Evolutionary conservation across 345 rosid genomes (phyloP).

Genomic region (Leavenworthia alabamica): DNA sequence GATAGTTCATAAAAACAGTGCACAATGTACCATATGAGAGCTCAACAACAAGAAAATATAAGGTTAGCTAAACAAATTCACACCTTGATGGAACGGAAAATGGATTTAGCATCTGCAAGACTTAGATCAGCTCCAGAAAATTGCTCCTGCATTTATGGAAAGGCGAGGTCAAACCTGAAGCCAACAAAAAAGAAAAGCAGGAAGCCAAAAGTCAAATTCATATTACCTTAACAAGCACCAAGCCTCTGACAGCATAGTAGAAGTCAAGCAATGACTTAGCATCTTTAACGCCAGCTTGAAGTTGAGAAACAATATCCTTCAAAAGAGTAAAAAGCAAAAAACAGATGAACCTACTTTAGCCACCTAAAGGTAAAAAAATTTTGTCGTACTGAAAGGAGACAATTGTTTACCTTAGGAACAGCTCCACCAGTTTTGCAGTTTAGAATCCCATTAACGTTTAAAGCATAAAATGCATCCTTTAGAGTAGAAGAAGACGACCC

Average conservation of each 20-base stretch:
- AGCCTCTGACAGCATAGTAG: conserved; percentile 62
- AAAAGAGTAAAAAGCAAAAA: conserved; percentile 11
- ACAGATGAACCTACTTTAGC: neutral
- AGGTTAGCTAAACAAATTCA: conserved; percentile 21
- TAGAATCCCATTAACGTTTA: conserved; percentile 56
- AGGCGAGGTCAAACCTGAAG: neutral
- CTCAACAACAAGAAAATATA: neutral
- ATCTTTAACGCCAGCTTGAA: conserved; percentile 50
- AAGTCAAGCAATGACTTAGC: conserved; percentile 73
- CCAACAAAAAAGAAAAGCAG: neutral
- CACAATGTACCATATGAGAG: conserved; percentile 10
- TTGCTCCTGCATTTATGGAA: conserved; percentile 48
- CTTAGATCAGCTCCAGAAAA: conserved; percentile 47
- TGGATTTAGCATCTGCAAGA: conserved; percentile 66
- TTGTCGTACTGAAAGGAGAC: neutral
- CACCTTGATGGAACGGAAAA: conserved; percentile 83
- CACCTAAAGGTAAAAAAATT: neutral
- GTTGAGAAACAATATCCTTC: conserved; percentile 58
- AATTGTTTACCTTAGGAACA: conserved; percentile 47
- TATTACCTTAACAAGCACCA: conserved; percentile 76
- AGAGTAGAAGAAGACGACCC: conserved; percentile 50
- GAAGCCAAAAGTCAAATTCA: conserved; percentile 1
- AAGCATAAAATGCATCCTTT: conserved; percentile 63
- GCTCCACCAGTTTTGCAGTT: conserved; percentile 48
- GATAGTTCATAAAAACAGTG: too few relatives aligned